Evolutionary conservation across 2,329 filamentous ascomycete species (phyloP).

Genomic region (Colletotrichum endophyticum): DNA sequence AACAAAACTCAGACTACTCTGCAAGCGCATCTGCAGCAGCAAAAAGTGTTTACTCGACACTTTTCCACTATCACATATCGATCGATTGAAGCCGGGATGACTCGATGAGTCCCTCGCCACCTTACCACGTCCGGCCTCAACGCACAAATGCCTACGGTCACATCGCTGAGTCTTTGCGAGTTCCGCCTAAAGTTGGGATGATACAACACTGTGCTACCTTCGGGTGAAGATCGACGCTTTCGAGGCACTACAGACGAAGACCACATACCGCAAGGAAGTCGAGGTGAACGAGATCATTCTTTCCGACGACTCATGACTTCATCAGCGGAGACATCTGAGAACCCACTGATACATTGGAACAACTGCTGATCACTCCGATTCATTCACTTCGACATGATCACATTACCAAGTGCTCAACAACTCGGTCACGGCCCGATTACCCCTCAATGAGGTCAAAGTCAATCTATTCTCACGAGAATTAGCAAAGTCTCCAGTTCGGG

Average conservation of each 20-base stretch:
- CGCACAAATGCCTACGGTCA: too few relatives aligned
- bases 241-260: background rate
- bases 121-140: background rate
- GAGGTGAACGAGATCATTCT: background rate
- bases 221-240: background rate
- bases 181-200: background rate
- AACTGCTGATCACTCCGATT: background rate
- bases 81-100: background rate
- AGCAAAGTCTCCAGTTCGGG: background rate
- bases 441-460: background rate
- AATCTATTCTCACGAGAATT: background rate
- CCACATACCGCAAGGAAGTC: background rate
- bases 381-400: background rate
- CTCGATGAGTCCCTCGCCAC: background rate
- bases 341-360: background rate
- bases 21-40: background rate
- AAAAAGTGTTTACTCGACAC: background rate
- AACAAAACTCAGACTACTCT: rapidly evolving
- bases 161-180: background rate
- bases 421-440: background rate
- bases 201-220: background rate
- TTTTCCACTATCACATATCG: background rate
- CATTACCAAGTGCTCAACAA: background rate
- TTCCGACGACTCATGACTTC: background rate
- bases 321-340: background rate